Conservation (phyloP, 345 rosid species). For the Lenwebbia sp. region DNA sequence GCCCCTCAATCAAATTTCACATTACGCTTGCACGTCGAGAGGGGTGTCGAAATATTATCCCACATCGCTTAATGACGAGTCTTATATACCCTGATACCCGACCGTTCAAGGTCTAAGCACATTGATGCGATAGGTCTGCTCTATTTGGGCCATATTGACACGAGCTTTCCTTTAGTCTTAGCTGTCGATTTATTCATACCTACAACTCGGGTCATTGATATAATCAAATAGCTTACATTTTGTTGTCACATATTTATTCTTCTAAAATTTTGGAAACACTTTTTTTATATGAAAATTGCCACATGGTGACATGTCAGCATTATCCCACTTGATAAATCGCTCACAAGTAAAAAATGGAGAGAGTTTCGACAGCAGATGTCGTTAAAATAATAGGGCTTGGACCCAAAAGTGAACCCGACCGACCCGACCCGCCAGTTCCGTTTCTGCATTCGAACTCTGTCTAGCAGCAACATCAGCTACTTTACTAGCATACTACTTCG, state of each 20-base stretch:
- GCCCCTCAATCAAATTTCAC: no score
- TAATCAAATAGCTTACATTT: not conserved
- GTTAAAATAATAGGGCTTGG: not conserved
- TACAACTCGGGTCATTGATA: not conserved
- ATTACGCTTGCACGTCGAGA: not conserved
- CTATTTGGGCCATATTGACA: no score
- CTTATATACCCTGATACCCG: rapidly evolving
- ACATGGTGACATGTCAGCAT: not conserved
- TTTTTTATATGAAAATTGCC: not conserved
- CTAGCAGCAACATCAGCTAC: not conserved
- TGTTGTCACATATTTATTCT: not conserved
- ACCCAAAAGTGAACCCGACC: not conserved
- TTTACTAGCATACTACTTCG: not conserved
- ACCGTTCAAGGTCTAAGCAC: not conserved
- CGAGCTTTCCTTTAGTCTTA: not conserved
- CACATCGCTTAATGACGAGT: rapidly evolving
- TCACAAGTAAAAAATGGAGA: no score
- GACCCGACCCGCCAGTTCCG: not conserved
- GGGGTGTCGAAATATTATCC: rapidly evolving
- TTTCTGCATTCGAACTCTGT: not conserved
- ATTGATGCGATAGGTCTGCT: rapidly evolving
- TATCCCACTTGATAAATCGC: no score
- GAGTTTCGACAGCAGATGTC: not conserved
- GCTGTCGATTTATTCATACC: rapidly evolving
- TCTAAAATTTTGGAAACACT: not conserved